Evolutionary conservation across 2,329 filamentous ascomycete species (phyloP), one percentile per base, ranked within the genome.

Genomic region (Cladophialophora immunda): DNA sequence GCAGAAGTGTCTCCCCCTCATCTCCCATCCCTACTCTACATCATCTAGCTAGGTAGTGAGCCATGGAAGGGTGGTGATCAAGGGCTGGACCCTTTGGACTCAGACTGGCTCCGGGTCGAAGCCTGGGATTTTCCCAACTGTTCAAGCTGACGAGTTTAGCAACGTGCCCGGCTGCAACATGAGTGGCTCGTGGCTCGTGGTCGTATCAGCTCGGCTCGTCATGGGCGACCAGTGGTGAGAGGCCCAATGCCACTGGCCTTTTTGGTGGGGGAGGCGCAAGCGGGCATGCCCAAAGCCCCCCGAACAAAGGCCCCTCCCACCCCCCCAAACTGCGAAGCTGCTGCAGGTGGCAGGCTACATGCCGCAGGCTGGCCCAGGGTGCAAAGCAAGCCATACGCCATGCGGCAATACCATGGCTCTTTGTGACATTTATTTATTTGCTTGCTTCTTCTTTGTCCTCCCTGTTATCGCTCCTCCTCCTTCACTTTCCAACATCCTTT

Each of bases 361-460:
- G 45, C 19, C 22, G 8, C 45, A 53, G 32, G 58, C 45, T 36
- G 45, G 13, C 9, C 34, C 58, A 60, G 58, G 58, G 41, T 34
- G 30, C 27, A 19, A 19, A 9, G n/a, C 41, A 19, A 22, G n/a
- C 41, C 45, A 50, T 50, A 25, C 45, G 45, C 45, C 45, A 50
- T 50, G 19, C 19, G 45, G 45, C 45, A 50, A 50, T 50, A 25
- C 19, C 45, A 25, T 50, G 45, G 17, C 9, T 5, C 45, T 50
- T 50, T 36, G 50, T 36, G 58, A 61, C 41, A 61, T 62, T 62
- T 62, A 62, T 62, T 62, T 62, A 62, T 62, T 56, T 53, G 45
- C 47, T 50, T 34, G 52, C 52, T 55, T 55, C 45, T 50, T 53
- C 30, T 53, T 52, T 61, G 29, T 61, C 58, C 25, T 52, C n/a